Conservation (phyloP, 495 filamentous ascomycete genomes). For the Aeminium ludgeri region DNA sequence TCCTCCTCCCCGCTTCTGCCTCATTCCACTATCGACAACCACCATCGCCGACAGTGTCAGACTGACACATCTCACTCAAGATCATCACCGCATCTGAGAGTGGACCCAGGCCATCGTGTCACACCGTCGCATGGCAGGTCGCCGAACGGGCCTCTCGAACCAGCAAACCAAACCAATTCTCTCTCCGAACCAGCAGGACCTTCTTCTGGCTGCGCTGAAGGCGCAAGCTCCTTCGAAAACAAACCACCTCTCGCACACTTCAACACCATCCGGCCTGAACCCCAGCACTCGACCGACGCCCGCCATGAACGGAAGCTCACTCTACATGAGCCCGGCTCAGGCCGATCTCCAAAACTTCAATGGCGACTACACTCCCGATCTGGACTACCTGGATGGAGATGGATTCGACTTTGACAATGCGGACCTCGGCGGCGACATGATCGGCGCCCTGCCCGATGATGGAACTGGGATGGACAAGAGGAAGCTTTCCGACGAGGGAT, state of each 20-base stretch:
- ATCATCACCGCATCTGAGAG: not conserved
- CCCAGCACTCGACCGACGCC: no score
- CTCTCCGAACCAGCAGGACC: slow-evolving; percentile 71
- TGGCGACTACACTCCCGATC: slow-evolving; percentile 13
- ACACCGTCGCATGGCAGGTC: no score
- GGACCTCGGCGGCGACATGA: slow-evolving; percentile 40
- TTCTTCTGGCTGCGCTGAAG: slow-evolving; percentile 71
- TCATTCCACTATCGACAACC: no score
- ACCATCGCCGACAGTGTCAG: no score
- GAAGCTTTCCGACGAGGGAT: slow-evolving; percentile 52
- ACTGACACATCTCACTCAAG: not conserved
- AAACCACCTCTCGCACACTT: not conserved
- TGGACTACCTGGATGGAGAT: slow-evolving; percentile 63
- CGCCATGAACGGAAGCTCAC: slow-evolving; percentile 4
- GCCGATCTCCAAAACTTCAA: slow-evolving; percentile 12
- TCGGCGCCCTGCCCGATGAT: slow-evolving; percentile 53
- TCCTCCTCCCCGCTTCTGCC: no score
- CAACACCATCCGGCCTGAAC: not conserved
- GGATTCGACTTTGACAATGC: slow-evolving; percentile 44
- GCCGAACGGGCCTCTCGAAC: not conserved
- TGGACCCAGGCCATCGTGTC: no score
- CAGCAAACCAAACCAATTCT: slow-evolving; percentile 33
- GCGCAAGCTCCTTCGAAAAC: slow-evolving; percentile 32
- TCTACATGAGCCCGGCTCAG: slow-evolving; percentile 15
- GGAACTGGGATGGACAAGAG: slow-evolving; percentile 63